Conservation (phyloP, 805 yeast genomes). For the Lipomyces orientalis region DNA sequence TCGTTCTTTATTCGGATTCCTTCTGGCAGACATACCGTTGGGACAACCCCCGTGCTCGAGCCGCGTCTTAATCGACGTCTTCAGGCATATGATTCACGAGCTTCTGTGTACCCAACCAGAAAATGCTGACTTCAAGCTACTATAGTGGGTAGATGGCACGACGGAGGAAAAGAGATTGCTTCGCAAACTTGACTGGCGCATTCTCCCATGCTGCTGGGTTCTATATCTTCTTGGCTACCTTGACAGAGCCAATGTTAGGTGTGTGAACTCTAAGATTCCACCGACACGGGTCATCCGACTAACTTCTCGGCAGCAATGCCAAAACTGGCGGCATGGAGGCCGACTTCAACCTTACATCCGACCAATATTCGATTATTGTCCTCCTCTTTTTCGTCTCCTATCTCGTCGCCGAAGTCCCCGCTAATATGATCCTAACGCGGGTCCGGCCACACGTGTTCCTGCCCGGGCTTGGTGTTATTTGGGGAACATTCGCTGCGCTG, state of each 20-base stretch:
- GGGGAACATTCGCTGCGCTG: constrained; percentile 13
- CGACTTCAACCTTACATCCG: not conserved
- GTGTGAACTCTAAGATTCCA: not conserved
- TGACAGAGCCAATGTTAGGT: constrained; percentile 41
- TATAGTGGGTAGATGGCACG: not conserved
- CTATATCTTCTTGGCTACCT: constrained; percentile 54
- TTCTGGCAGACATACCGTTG: too few species aligned
- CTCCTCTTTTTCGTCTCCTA: constrained; percentile 13
- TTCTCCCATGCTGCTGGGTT: constrained; percentile 57
- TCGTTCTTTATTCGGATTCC: too few species aligned
- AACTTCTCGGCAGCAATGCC: not conserved
- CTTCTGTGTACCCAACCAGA: too few species aligned
- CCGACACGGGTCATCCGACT: not conserved
- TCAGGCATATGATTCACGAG: too few species aligned
- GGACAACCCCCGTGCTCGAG: not conserved
- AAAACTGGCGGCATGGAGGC: not conserved
- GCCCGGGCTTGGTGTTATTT: constrained; percentile 12
- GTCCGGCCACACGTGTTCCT: constrained; percentile 16
- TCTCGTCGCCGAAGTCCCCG: constrained; percentile 9
- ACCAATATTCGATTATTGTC: constrained; percentile 13
- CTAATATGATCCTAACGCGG: constrained; percentile 12
- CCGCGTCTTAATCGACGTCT: constrained; percentile 1
- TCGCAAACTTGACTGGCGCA: constrained; percentile 55
- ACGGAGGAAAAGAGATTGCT: constrained; percentile 50
- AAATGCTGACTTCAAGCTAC: too few species aligned